Base-by-base conservation (phyloP, 2,329 filamentous ascomycete genomes). In the Aspergillus novoparasiticus region DNA sequence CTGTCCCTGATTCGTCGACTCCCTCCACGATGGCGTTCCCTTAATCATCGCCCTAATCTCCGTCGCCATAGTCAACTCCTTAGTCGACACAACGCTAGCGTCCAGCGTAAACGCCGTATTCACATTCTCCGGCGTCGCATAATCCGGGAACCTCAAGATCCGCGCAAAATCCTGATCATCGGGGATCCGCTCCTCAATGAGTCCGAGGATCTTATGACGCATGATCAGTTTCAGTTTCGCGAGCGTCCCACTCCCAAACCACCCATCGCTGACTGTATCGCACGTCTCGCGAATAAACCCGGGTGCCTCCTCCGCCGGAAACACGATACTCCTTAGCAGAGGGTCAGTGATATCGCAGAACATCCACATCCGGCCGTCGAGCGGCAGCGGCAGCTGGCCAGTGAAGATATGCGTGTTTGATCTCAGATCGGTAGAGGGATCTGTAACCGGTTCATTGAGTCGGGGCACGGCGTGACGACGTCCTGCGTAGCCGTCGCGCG, bases 341-440 rank as follows among this genome's bases (percentile, higher is more conserved):
- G 93, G 91, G 71, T 98, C 94, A 0, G 87, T 90, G 60, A 98
- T 90, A 76, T 99, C 95, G 79, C 93, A 96, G 30, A 96, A 86
- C 81, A 98, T 95, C 90, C 93, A 99, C 57, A 95, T 89, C 72
- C 95, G 95, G 45, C 93, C 93, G 72, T 97, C 93, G 1, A 87
- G 86, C 19, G 87, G 87, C 60, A 94, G 87, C 2, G 85, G 79
- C 0, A 75, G 85, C 63, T 88, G 83, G 54, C 94, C 94, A 65
- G 96, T 92, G 77, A 97, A 98, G 1, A 94, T 82, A 76, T 98
- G 94, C 0, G 75, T 71, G 23, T 66, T 63, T 55, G 63, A 43
- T 28, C n/a, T 36, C 14, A 43, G 39, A 28, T 59, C 51, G 21
- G 57, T 57, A 55, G 41, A 65, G 58, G 43, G 60, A 28, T 54